These are phyloP conservation scores for Syzygium jambos DNA, from an alignment of 345 rosid genomes.

Conservation along the genomic window DNA sequence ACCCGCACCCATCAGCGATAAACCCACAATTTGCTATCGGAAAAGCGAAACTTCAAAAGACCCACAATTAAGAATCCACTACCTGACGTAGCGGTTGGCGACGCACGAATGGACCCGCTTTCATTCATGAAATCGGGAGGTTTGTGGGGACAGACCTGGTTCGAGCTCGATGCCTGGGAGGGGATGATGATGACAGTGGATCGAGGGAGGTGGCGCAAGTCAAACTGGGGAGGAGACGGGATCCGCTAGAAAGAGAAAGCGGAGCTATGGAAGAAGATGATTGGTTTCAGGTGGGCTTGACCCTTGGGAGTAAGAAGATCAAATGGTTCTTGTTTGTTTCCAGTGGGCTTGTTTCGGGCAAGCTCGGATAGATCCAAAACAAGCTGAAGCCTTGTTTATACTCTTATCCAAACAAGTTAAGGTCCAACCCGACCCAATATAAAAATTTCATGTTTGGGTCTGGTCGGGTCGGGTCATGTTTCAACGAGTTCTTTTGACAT, in stretches of 20 bases:
- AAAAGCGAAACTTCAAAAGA: neutral
- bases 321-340: too few species aligned
- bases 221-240: neutral
- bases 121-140: neutral
- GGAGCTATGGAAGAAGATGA: too few species aligned
- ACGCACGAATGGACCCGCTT: neutral
- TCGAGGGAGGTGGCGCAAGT: neutral
- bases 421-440: too few species aligned
- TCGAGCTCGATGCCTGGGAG: neutral
- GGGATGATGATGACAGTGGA: neutral
- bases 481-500: too few species aligned
- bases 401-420: too few species aligned
- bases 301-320: too few species aligned
- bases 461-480: too few species aligned
- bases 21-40: neutral
- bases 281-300: too few species aligned
- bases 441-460: too few species aligned
- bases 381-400: too few species aligned
- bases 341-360: too few species aligned
- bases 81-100: neutral
- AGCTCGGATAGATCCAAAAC: too few species aligned
- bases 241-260: neutral
- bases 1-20: neutral
- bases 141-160: neutral
- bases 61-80: neutral